phyloP scores from a whole-genome alignment of 2,329 filamentous ascomycete genomes.

The Fusarium torreyae region DNA sequence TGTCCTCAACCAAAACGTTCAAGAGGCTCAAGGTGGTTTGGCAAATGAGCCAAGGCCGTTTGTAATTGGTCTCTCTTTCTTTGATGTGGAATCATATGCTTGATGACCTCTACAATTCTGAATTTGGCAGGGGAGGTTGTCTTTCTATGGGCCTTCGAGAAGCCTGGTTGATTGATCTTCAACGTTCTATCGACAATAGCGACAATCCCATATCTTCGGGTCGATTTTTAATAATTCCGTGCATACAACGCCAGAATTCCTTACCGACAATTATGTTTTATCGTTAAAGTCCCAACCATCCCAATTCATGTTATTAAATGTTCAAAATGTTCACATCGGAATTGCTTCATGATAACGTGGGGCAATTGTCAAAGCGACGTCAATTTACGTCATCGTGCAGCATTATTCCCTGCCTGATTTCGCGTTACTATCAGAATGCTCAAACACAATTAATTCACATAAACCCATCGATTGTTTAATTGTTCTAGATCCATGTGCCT shows the following conservation, averaged over 20 bases:
- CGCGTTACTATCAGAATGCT: constrained; percentile 17
- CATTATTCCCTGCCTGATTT: constrained; percentile 30
- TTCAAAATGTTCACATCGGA: no score
- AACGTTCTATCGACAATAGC: not conserved
- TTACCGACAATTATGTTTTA: no score
- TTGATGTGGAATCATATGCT: constrained; percentile 29
- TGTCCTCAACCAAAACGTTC: not conserved
- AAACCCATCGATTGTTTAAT: not conserved
- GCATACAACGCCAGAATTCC: not conserved
- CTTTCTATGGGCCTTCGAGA: constrained; percentile 11
- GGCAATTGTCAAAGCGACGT: constrained; percentile 29
- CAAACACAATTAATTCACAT: not conserved
- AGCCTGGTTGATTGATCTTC: constrained; percentile 1
- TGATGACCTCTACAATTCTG: constrained; percentile 29
- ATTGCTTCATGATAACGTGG: no score
- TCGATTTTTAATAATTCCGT: constrained; percentile 23
- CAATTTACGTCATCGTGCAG: constrained; percentile 43
- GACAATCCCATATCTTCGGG: constrained; percentile 7
- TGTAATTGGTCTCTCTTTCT: constrained; percentile 4
- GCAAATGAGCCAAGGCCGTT: constrained; percentile 7
- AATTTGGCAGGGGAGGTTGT: not conserved
- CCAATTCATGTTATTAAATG: no score
- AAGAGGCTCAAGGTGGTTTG: not conserved
- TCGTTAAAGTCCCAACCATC: not conserved
- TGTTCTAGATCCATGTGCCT: not conserved